Evolutionary conservation across 345 rosid genomes (phyloP), one percentile per base, ranked within the genome.

Genomic region (Pistacia integerrima): DNA sequence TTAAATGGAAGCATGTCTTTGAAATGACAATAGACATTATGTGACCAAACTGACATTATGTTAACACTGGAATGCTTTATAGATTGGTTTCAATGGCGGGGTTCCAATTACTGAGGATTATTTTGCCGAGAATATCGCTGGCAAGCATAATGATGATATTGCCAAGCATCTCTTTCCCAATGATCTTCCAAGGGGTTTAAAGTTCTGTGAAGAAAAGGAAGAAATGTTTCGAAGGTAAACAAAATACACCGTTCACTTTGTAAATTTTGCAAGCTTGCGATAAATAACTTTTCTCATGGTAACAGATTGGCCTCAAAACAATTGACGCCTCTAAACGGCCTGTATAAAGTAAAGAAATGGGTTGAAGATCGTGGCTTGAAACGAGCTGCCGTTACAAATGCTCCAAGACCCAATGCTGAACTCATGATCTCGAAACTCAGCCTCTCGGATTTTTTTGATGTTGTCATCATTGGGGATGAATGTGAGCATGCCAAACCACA

Each of bases 351-450:
- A 72, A 91, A 83, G 75, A 87, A 97, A 82, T 94, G 98, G 98
- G 77, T 97, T 38, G 94, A 97, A 77, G 94, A 90, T 13, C 93
- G 73, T 52, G 97, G 97, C 28, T 64, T 93, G 86, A 96, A 90
- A 84, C 87, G 94, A 3, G 99, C 99, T 30, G 99, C 97, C 0
- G 99, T 97, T 3, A 94, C 99, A 13, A 97, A 97, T 81, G 96
- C 99, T 51, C 97, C 99, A 0, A 89, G 77, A 83, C 79, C 64
- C 30, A 97, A 91, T 85, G 99, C 97, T n/a, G 99, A 94, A 76
- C 86, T 91, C 38, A 86, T 97, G 82, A 90, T 94, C 77, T 81
- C 94, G 3, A 86, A 70, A 61, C 98, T 97, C 1, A 97, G 99
- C 41, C 94, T 94, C 11, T 64, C 77, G 22, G 92, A 91, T 82